Percentiles rank a stretch among this genome's conserved stretches.
Evolutionary conservation across 1,139 yeast genomes (phyloP).

Genomic region (Candida tunisiensis): DNA sequence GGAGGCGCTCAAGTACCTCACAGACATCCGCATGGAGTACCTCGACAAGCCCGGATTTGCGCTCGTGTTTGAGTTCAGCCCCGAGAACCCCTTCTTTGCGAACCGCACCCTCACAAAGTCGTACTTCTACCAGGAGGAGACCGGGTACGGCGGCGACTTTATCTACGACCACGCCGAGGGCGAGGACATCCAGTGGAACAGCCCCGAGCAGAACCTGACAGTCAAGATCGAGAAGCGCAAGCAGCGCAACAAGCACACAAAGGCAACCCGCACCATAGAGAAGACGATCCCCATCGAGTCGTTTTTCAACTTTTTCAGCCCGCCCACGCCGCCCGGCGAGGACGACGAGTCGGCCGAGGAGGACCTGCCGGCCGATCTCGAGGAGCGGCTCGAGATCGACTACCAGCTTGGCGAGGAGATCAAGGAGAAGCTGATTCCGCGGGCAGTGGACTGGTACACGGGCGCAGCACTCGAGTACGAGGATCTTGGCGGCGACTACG

Average conservation of each 20-base stretch:
- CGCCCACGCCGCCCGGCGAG: constrained; percentile 61
- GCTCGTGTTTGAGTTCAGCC: constrained; percentile 61
- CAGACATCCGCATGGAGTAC: constrained; percentile 68
- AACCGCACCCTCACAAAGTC: constrained; percentile 64
- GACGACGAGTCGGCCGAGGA: constrained; percentile 36
- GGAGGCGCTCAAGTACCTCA: constrained; percentile 55
- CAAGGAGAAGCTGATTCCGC: constrained; percentile 87
- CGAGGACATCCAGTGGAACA: constrained; percentile 66
- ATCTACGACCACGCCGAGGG: constrained; percentile 97
- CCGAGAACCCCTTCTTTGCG: constrained; percentile 65
- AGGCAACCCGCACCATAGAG: constrained; percentile 92
- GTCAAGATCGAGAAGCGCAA: constrained; percentile 83
- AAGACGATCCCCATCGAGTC: constrained; percentile 87
- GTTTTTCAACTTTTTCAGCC: constrained; percentile 88
- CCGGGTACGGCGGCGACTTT: constrained; percentile 91
- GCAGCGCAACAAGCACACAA: constrained; percentile 95
- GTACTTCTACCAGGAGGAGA: constrained; percentile 85
- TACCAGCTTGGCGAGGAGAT: constrained; percentile 94
- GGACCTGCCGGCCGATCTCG: constrained; percentile 60
- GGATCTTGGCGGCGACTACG: constrained; percentile 25
- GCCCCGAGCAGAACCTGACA: constrained; percentile 70
- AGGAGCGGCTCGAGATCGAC: constrained; percentile 76
- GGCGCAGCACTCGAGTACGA: constrained; percentile 77
- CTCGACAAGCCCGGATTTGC: constrained; percentile 82
- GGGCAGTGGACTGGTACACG: constrained; percentile 97